These are phyloP conservation scores for Fusarium sp. DNA, from an alignment of 2,329 filamentous ascomycete genomes.

Conservation along the genomic window DNA sequence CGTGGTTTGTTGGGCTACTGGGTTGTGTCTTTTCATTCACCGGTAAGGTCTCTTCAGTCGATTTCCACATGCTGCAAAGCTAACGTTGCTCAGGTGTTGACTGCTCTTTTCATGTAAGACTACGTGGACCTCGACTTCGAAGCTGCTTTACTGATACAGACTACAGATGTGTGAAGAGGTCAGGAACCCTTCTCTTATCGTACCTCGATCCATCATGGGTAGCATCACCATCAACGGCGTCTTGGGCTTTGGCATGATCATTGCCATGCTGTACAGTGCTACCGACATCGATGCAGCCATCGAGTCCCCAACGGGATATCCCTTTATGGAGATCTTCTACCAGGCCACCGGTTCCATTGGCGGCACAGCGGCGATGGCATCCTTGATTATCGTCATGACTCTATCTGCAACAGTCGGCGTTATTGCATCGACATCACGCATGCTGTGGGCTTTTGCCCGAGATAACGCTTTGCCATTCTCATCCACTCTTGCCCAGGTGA, in stretches of 20 bases:
- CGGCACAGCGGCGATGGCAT: constrained; percentile 33
- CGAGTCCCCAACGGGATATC: constrained; percentile 34
- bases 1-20: constrained; percentile 39
- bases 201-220: constrained; percentile 38
- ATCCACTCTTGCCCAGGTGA: constrained; percentile 27
- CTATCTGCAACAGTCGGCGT: constrained; percentile 38
- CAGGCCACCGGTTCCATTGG: constrained; percentile 35
- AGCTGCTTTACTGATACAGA: not conserved
- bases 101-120: constrained; percentile 39
- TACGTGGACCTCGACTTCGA: rapidly evolving
- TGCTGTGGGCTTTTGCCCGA: constrained; percentile 39
- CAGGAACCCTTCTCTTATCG: constrained; percentile 33
- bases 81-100: constrained; percentile 33
- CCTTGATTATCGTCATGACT: constrained; percentile 37
- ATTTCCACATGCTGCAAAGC: not conserved
- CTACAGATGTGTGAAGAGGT: constrained; percentile 40
- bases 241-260: constrained; percentile 38
- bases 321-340: constrained; percentile 39
- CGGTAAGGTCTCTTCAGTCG: constrained; percentile 4
- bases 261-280: constrained; percentile 39
- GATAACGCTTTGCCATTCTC: constrained; percentile 38
- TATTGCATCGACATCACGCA: constrained; percentile 39
- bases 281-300: constrained; percentile 39
- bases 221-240: constrained; percentile 35
- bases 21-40: constrained; percentile 40